Evolutionary conservation across 768 basidiomycete genomes (phyloP), one percentile per base, ranked within the genome.

Genomic region (Porphyrellus cyaneotinctus): DNA sequence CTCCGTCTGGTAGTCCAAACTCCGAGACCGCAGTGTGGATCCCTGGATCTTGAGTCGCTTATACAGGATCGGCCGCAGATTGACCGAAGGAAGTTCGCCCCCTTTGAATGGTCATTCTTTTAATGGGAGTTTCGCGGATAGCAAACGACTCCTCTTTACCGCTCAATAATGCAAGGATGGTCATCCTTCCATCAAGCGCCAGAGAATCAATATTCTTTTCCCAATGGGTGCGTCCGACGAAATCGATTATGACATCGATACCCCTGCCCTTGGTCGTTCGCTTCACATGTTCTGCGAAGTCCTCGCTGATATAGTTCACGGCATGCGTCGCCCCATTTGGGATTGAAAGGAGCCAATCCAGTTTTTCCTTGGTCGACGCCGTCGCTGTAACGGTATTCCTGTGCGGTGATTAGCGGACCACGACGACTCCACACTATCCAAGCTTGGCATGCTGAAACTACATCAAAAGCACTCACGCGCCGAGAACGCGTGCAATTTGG

Each of bases 31-130:
- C 28, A 97, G 73, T 2, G 92, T 95, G 20, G 91, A 90, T 20
- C 94, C 93, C 69, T 92, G 85, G 46, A 97, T 85, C 23, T 85
- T 83, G 46, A 97, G 80, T 17, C 93, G 84, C 72, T 95, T 97
- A 69, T 75, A 84, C 52, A 95, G 73, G 49, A 97, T 80, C 11
- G 83, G 84, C 6, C 61, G 61, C 42, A 97, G 72, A 66, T 86
- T 77, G 52, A 83, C 71, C 14, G 70, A 71, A 14, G 78, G 66
- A 15, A 84, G 76, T 17, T 75, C 70, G 28, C 68, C 63, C 39
- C 87, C 87, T 88, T 62, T 49, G 51, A 24, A 57, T 44, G 43
- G 44, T 38, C 33, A 54, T 62, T 53, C 54, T 36, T 47, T 61
- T 55, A 64, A 50, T 53, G 51, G 52, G 44, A 54, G 61, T 46